A percentile compares a stretch with the other conserved stretches of the same genome.
Conservation (phyloP, 257 asterid species). For the Nicotiana tabacum region DNA sequence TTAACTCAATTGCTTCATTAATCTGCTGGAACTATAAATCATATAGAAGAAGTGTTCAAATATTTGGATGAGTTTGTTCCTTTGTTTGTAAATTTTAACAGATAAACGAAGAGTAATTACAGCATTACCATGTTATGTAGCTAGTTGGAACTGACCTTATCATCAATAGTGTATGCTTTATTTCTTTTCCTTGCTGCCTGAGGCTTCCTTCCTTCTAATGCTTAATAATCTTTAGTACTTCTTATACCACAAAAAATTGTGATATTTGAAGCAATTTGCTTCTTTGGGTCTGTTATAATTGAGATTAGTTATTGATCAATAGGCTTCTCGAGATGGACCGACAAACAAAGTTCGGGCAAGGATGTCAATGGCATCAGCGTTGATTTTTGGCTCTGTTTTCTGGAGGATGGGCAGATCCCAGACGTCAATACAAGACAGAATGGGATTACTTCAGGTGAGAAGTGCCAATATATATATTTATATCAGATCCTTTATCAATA, state of each 20-base stretch:
- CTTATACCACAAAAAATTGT: neutral
- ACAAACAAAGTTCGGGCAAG: conserved; percentile 93
- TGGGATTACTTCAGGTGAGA: conserved; percentile 94
- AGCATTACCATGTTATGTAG: neutral
- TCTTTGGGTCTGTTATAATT: conserved; percentile 20
- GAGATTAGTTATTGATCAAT: conserved; percentile 13
- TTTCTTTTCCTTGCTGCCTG: neutral
- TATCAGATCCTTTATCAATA: neutral
- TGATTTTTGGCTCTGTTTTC: conserved; percentile 95
- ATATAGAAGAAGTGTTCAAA: neutral
- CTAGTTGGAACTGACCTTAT: neutral
- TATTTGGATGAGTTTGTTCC: neutral
- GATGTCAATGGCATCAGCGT: conserved; percentile 94
- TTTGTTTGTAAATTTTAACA: neutral
- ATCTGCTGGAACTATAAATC: neutral
- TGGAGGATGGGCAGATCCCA: conserved; percentile 98
- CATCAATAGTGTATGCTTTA: neutral
- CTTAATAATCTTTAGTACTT: neutral
- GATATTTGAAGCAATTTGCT: neutral
- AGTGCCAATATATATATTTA: neutral
- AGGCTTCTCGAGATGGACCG: conserved; percentile 99
- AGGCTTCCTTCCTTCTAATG: neutral
- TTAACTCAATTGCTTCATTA: neutral
- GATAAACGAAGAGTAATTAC: neutral
- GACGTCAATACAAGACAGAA: conserved; percentile 90